These are phyloP conservation scores for Pseudonitzschia multistriata DNA, from an alignment of 108 stramenopile genomes.

Conservation along the genomic window DNA sequence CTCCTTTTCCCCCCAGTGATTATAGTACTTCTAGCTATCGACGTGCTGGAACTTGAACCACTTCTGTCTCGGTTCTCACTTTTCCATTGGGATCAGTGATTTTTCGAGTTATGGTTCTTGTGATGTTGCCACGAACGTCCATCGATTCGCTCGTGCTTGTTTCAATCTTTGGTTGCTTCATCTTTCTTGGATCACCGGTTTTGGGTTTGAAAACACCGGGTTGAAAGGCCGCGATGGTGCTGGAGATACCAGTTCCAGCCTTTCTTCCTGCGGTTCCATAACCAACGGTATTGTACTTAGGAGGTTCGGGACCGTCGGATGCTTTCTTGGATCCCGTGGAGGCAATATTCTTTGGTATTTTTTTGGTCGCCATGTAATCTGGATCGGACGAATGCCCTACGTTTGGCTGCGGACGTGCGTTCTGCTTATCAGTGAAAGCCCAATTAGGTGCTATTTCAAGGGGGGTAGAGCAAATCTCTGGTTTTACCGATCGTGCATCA, in stretches of 20 bases:
- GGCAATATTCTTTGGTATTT: too few species aligned
- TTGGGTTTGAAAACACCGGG: constrained; percentile 5
- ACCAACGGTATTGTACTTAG: constrained; percentile 2
- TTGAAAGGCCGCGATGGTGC: constrained; percentile 18
- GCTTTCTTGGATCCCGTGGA: background rate
- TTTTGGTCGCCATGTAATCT: background rate
- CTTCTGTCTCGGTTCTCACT: constrained; percentile 29
- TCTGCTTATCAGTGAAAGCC: background rate
- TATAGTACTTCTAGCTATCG: too few species aligned
- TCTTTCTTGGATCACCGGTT: constrained; percentile 13
- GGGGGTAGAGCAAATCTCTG: background rate
- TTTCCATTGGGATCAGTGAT: constrained; percentile 40
- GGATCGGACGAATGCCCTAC: constrained; percentile 7
- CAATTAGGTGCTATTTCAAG: background rate
- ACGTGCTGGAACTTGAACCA: constrained; percentile 25
- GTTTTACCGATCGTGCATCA: background rate
- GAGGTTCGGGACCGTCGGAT: background rate
- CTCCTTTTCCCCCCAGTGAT: too few species aligned
- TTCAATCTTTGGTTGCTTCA: constrained; percentile 27
- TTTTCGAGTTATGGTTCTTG: constrained; percentile 27
- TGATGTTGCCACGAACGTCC: constrained; percentile 36
- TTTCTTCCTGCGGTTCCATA: background rate
- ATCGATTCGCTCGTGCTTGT: constrained; percentile 33
- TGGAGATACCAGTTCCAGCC: background rate
- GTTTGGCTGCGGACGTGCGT: background rate